A percentile compares a stretch with the other conserved stretches of the same genome.
Evolutionary conservation across 2,329 filamentous ascomycete genomes (phyloP).

Genomic region (Hymenoscyphus repandus): DNA sequence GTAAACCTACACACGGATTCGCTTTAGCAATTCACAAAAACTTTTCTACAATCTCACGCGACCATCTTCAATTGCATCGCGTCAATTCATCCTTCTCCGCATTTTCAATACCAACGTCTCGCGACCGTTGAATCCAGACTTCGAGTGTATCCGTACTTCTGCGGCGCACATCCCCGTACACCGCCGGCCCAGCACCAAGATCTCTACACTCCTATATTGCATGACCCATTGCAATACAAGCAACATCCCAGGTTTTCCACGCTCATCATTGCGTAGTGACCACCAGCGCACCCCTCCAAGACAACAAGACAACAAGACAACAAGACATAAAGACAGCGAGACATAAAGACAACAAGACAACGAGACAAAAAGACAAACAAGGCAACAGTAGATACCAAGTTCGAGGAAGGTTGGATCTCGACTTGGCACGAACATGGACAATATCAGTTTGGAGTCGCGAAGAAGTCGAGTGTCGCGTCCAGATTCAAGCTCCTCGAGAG

Average conservation of each 20-base stretch:
- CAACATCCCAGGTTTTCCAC: background rate
- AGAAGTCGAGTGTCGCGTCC: constrained; percentile 14
- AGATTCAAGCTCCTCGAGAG: constrained; percentile 20
- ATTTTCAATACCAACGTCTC: background rate
- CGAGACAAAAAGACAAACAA: background rate
- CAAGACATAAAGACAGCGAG: background rate
- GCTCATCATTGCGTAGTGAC: background rate
- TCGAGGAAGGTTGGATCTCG: background rate
- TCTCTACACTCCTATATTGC: background rate
- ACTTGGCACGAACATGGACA: constrained; percentile 12
- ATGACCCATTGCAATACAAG: background rate
- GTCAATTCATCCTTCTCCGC: background rate
- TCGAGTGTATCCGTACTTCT: background rate
- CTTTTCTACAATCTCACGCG: background rate
- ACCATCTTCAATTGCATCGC: background rate
- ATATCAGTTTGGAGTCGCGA: constrained; percentile 14
- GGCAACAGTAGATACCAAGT: background rate
- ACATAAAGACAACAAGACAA: background rate
- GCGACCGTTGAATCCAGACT: background rate
- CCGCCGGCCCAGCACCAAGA: background rate
- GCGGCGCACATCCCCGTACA: background rate
- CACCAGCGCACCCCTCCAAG: background rate
- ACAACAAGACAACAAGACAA: background rate
- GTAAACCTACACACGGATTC: background rate
- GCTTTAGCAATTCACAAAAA: background rate